phyloP scores from a whole-genome alignment of 73 alveolate genomes.

The Blepharisma japonicum region DNA sequence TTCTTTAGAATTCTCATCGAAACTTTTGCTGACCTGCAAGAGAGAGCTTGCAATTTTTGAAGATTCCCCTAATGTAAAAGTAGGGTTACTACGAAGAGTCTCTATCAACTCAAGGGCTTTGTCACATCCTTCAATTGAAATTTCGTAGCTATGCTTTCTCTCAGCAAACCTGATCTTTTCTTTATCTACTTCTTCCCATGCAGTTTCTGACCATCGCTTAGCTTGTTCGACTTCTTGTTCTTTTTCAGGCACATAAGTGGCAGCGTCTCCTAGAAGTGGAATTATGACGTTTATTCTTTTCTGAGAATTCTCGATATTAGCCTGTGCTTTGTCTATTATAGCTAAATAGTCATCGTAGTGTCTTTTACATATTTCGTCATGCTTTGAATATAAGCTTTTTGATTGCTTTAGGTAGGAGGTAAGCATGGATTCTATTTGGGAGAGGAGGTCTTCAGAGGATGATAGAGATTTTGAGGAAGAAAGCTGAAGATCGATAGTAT shows the following conservation, averaged over 20 bases:
- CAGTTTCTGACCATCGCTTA: constrained; percentile 14
- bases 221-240: constrained; percentile 2
- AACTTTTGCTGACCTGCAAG: neutral
- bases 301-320: neutral
- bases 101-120: neutral
- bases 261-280: neutral
- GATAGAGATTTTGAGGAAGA: no score
- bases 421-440: no score
- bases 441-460: no score
- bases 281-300: neutral
- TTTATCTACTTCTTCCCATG: neutral
- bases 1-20: no score
- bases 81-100: neutral
- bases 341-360: no score
- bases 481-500: no score
- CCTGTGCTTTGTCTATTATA: no score
- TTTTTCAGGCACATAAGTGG: neutral
- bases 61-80: neutral
- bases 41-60: neutral
- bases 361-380: no score
- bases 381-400: no score
- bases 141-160: neutral
- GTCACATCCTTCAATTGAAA: neutral
- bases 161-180: neutral
- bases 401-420: no score